Percentiles rank a stretch among this genome's conserved stretches.
Conservation (phyloP, 2,329 filamentous ascomycete genomes). For the Claviceps digitariae region DNA sequence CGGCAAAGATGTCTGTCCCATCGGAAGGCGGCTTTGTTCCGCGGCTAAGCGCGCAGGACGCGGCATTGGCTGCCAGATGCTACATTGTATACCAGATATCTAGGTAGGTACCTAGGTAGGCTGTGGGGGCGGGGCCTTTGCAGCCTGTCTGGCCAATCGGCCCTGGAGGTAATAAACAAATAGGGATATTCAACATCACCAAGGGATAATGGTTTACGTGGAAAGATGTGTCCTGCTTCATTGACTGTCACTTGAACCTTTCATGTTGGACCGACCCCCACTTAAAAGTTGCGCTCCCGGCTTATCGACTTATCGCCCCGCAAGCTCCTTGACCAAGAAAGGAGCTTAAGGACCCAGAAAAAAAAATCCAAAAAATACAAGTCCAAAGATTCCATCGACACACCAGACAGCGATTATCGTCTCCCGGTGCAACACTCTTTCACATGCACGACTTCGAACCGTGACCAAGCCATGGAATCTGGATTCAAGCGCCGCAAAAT, state of each 20-base stretch:
- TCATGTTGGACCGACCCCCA: background rate
- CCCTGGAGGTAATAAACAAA: too few relatives aligned
- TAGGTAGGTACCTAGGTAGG: too few relatives aligned
- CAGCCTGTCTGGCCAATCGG: too few relatives aligned
- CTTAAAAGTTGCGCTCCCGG: background rate
- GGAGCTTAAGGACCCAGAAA: slow-evolving; percentile 6
- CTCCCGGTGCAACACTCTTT: background rate
- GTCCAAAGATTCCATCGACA: background rate
- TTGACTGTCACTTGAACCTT: too few relatives aligned
- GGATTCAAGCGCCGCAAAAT: slow-evolving; percentile 36
- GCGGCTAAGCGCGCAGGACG: background rate
- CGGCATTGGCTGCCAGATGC: background rate
- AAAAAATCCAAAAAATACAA: slow-evolving; percentile 1
- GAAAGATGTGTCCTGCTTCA: background rate
- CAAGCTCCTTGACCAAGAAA: background rate
- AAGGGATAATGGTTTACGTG: background rate
- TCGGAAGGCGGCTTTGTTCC: slow-evolving; percentile 4
- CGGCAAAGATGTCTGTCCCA: slow-evolving; percentile 3
- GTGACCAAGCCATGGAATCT: slow-evolving; percentile 26
- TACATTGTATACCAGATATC: too few relatives aligned
- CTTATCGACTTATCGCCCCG: slow-evolving; percentile 18
- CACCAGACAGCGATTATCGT: background rate
- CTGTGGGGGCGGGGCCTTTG: too few relatives aligned
- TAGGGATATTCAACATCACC: background rate
- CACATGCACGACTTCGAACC: background rate